Percentiles rank a stretch among this genome's conserved stretches.
Conservation (phyloP, 2,329 filamentous ascomycete species). For the Penicillium sp. region DNA sequence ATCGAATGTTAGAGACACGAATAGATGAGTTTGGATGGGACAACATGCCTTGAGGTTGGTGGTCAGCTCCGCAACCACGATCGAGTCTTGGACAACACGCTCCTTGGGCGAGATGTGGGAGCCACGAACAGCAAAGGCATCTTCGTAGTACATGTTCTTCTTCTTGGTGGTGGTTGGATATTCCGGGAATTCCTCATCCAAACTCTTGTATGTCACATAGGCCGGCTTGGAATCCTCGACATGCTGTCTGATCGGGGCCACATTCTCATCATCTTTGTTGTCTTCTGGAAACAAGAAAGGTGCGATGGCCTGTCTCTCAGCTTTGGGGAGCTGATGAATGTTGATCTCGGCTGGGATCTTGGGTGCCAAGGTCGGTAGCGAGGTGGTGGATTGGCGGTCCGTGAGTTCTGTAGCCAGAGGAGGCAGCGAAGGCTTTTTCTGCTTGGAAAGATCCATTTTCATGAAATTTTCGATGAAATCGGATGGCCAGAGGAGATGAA, state of each 20-base stretch:
- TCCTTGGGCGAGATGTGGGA: constrained; percentile 49
- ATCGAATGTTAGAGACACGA: constrained; percentile 17
- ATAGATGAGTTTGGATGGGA: not conserved
- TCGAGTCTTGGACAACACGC: constrained; percentile 60
- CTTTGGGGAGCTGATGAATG: constrained; percentile 26
- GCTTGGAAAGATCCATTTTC: constrained; percentile 23
- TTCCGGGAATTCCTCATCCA: constrained; percentile 27
- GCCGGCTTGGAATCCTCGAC: constrained; percentile 24
- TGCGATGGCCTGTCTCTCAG: constrained; percentile 25
- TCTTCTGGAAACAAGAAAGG: constrained; percentile 37
- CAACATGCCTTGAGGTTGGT: constrained; percentile 67
- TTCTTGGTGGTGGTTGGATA: constrained; percentile 30
- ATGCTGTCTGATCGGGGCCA: constrained; percentile 17
- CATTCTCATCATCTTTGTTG: constrained; percentile 35
- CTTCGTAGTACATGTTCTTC: constrained; percentile 50
- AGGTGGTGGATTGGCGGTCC: constrained; percentile 12
- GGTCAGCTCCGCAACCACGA: constrained; percentile 68
- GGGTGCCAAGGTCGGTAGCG: constrained; percentile 17
- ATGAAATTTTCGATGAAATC: not conserved
- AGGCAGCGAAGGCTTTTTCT: constrained; percentile 25
- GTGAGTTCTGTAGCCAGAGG: constrained; percentile 16
- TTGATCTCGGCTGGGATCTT: constrained; percentile 27
- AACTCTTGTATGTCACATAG: constrained; percentile 22
- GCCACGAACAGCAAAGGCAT: constrained; percentile 47
- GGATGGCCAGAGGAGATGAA: not conserved